A percentile compares a stretch with the other conserved stretches of the same genome.
These are phyloP conservation scores for Colletotrichum noveboracense DNA, from an alignment of 2,329 filamentous ascomycete genomes.

Conservation along the genomic window DNA sequence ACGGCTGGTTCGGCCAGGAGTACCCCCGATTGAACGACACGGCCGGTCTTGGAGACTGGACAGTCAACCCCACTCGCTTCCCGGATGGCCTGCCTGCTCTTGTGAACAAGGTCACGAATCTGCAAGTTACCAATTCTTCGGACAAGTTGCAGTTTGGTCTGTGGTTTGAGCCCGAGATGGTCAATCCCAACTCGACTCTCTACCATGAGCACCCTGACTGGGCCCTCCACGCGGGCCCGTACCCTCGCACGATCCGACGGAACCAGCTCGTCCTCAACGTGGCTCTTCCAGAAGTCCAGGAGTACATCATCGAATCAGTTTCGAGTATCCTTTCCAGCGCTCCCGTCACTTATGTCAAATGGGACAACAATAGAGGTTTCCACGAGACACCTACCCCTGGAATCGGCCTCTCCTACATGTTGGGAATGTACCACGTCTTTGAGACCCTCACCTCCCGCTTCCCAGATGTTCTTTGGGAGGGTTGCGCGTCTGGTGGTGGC, in stretches of 20 bases:
- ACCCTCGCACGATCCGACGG: conserved; percentile 60
- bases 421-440: conserved; percentile 68
- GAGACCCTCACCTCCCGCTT: conserved; percentile 63
- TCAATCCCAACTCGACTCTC: conserved; percentile 65
- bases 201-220: conserved; percentile 69
- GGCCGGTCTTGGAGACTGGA: conserved; percentile 68
- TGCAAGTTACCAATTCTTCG: conserved; percentile 51
- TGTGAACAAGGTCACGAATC: conserved; percentile 54
- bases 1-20: conserved; percentile 71
- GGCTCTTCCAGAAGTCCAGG: conserved; percentile 64
- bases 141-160: conserved; percentile 64
- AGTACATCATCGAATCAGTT: conserved; percentile 63
- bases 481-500: conserved; percentile 68
- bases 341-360: conserved; percentile 67
- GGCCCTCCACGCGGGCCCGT: conserved; percentile 61
- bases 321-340: conserved; percentile 58
- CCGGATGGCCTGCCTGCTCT: conserved; percentile 60
- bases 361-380: conserved; percentile 71
- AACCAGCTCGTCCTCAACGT: conserved; percentile 68
- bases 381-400: conserved; percentile 62
- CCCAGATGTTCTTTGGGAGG: conserved; percentile 69
- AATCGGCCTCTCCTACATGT: conserved; percentile 63
- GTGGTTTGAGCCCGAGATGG: conserved; percentile 74
- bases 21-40: conserved; percentile 63
- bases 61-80: conserved; percentile 62